Percentiles rank a stretch among this genome's conserved stretches.
phyloP scores from a whole-genome alignment of 1,139 yeast genomes.

The Zygoascus hellenicus region DNA sequence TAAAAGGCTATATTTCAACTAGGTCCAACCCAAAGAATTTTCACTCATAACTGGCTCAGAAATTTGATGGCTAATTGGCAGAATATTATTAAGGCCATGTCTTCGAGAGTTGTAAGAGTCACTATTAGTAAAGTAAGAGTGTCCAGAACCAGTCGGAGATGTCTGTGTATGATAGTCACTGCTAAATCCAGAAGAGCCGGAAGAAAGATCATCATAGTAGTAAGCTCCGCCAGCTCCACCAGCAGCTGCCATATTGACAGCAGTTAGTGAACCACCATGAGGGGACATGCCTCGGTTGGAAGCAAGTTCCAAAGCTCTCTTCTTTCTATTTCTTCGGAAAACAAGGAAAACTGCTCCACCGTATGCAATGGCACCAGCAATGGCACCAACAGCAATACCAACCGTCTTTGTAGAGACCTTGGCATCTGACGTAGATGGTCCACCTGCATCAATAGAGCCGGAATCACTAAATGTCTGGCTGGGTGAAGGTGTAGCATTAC shows the following conservation, averaged over 20 bases:
- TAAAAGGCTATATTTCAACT: slow-evolving; percentile 4
- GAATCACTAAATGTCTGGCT: slow-evolving; percentile 12
- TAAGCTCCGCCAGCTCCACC: slow-evolving; percentile 11
- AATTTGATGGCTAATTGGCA: slow-evolving; percentile 30
- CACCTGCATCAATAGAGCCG: slow-evolving; percentile 34
- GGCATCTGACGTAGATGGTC: slow-evolving; percentile 22
- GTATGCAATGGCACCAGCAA: slow-evolving; percentile 34
- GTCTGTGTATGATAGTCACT: background rate
- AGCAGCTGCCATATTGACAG: slow-evolving; percentile 10
- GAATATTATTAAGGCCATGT: slow-evolving; percentile 18
- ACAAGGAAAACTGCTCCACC: slow-evolving; percentile 35
- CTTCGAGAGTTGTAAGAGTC: slow-evolving; percentile 15
- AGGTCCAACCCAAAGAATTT: slow-evolving; percentile 39
- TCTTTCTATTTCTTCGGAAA: slow-evolving; percentile 29
- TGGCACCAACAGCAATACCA: slow-evolving; percentile 38
- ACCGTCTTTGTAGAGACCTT: slow-evolving; percentile 29
- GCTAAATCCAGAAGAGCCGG: slow-evolving; percentile 15
- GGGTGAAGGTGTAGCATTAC: slow-evolving; percentile 12
- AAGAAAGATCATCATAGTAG: slow-evolving; percentile 16
- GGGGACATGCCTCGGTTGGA: slow-evolving; percentile 9
- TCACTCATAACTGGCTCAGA: slow-evolving; percentile 39
- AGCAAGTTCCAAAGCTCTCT: slow-evolving; percentile 15
- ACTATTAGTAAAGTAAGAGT: slow-evolving; percentile 4
- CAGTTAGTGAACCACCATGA: slow-evolving; percentile 7
- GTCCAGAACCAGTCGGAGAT: slow-evolving; percentile 14